Evolutionary conservation across 164 flowering plant species (phyloP).

Genomic region (Piper betle): DNA sequence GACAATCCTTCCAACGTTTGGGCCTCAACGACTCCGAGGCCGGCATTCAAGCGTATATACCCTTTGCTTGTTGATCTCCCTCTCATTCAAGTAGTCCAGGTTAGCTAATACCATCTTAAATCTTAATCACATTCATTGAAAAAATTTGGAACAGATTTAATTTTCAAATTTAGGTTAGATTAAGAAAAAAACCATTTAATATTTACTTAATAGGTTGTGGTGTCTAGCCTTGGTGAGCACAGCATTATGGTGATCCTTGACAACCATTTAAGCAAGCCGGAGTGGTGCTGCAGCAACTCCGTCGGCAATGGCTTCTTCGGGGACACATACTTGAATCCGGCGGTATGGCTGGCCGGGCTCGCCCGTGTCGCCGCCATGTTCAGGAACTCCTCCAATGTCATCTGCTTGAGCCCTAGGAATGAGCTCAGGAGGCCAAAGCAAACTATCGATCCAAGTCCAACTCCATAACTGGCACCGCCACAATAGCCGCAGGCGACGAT

Average conservation of each 20-base stretch:
- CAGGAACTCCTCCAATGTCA: slow-evolving; percentile 33
- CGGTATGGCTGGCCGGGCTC: slow-evolving; percentile 56
- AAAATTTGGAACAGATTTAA: background rate
- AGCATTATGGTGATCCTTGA: slow-evolving; percentile 75
- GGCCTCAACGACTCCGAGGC: slow-evolving; percentile 50
- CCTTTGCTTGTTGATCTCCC: slow-evolving; percentile 58
- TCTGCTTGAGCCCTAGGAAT: slow-evolving; percentile 87
- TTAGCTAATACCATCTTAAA: slow-evolving; percentile 6
- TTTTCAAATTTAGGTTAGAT: too few species aligned
- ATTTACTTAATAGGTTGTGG: slow-evolving; percentile 41
- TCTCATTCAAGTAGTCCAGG: slow-evolving; percentile 64
- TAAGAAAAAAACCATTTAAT: too few species aligned
- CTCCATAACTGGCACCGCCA: too few species aligned
- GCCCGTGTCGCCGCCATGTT: slow-evolving; percentile 56
- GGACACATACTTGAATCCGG: slow-evolving; percentile 54
- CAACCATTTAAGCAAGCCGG: slow-evolving; percentile 76
- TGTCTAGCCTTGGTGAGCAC: slow-evolving; percentile 40
- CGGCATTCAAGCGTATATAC: slow-evolving; percentile 54
- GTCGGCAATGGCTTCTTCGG: slow-evolving; percentile 91
- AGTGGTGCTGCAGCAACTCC: slow-evolving; percentile 70
- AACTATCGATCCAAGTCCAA: too few species aligned
- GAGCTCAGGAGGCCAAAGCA: slow-evolving; percentile 77
- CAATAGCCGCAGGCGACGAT: too few species aligned
- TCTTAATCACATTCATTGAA: background rate
- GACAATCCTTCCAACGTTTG: slow-evolving; percentile 48